Conservation (phyloP, 2,329 filamentous ascomycete species). For the Ilyonectria destructans region DNA sequence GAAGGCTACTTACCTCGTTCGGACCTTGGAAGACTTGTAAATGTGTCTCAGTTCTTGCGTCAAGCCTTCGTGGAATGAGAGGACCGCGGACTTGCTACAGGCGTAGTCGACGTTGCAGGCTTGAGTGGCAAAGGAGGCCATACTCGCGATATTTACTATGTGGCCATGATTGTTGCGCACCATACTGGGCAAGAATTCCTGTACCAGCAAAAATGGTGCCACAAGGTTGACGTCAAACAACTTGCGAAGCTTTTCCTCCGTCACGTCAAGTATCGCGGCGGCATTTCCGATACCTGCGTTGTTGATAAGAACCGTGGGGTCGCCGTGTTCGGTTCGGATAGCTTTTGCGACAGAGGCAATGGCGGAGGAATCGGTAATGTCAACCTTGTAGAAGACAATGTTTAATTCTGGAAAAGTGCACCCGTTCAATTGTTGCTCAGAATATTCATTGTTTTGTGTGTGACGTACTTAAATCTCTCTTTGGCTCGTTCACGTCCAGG, state of each 20-base stretch:
- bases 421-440: neutral
- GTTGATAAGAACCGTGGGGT: constrained; percentile 24
- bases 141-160: constrained; percentile 77
- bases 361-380: neutral
- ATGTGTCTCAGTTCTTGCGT: constrained; percentile 67
- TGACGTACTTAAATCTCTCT: neutral
- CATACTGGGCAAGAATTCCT: constrained; percentile 77
- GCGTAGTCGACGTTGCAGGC: constrained; percentile 77
- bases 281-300: constrained; percentile 11
- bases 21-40: constrained; percentile 72
- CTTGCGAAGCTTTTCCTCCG: constrained; percentile 1
- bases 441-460: too few relatives aligned
- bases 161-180: constrained; percentile 75
- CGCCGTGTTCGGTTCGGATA: constrained; percentile 8
- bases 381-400: constrained; percentile 5
- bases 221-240: constrained; percentile 75
- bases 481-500: constrained; percentile 6
- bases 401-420: neutral
- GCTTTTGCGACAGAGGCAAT: neutral
- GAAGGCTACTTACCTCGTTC: constrained; percentile 62
- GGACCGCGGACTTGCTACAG: constrained; percentile 73
- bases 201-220: constrained; percentile 73
- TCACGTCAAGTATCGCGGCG: neutral
- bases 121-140: constrained; percentile 71
- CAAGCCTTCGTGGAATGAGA: constrained; percentile 76